Conservation (phyloP, 1,284 basidiomycete genomes). For the Tilletiopsis washingtonensis region DNA sequence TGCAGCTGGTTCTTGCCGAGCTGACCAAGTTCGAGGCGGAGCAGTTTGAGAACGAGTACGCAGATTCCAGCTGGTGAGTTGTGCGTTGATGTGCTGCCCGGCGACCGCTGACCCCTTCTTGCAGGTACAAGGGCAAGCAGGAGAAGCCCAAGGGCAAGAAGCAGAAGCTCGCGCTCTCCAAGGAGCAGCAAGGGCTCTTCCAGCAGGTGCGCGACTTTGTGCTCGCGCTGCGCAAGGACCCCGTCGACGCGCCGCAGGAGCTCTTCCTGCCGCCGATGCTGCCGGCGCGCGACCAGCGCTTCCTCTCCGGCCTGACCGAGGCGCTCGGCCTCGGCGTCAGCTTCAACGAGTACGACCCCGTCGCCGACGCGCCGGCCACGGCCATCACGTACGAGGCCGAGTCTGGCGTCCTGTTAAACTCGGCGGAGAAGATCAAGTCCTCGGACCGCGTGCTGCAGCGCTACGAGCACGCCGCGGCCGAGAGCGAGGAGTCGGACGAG, state of each 20-base stretch:
- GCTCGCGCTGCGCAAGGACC: slow-evolving; percentile 9
- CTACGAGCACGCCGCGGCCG: slow-evolving; percentile 55
- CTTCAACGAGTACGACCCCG: slow-evolving; percentile 42
- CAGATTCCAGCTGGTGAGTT: slow-evolving; percentile 63
- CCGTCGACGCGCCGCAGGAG: slow-evolving; percentile 23
- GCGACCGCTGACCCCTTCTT: not conserved
- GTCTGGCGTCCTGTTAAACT: slow-evolving; percentile 10
- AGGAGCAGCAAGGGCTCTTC: slow-evolving; percentile 12
- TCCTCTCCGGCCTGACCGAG: slow-evolving; percentile 32
- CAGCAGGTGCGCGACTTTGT: slow-evolving; percentile 16
- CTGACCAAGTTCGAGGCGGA: slow-evolving; percentile 80
- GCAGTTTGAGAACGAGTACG: slow-evolving; percentile 80
- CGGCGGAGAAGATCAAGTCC: slow-evolving; percentile 51
- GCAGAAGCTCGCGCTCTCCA: slow-evolving; percentile 8
- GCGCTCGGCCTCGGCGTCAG: slow-evolving; percentile 27
- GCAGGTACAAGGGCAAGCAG: slow-evolving; percentile 7
- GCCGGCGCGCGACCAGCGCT: slow-evolving; percentile 21
- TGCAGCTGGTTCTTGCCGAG: slow-evolving; percentile 81
- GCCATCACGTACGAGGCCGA: slow-evolving; percentile 23
- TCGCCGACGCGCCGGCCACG: slow-evolving; percentile 26
- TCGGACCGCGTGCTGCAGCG: slow-evolving; percentile 69
- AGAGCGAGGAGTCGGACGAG: slow-evolving; percentile 18
- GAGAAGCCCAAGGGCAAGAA: slow-evolving; percentile 8
- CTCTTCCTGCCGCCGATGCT: slow-evolving; percentile 23
- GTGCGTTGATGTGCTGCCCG: no score